Evolutionary conservation across 108 stramenopile genomes (phyloP), one percentile per base, ranked within the genome.

Genomic region (Schizochytrium sp.): DNA sequence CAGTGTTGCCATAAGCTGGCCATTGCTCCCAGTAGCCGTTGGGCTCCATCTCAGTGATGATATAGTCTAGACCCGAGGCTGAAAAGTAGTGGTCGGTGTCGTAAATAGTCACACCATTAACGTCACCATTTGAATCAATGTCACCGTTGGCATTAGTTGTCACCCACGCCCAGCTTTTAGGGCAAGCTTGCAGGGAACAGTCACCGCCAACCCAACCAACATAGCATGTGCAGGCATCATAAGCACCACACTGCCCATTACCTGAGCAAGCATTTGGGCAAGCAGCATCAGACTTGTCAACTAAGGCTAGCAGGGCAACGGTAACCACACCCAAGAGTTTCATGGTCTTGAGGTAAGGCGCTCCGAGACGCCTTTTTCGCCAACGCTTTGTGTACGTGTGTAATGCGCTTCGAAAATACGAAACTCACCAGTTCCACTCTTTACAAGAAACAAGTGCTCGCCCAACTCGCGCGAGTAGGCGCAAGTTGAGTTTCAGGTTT

Each of bases 171-270:
- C 76, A 83, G 76, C 76, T 55, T 53, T 56, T 92, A 17, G 93
- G 93, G 89, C 93, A 94, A 1, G 93, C 91, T 10, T 95, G 89
- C 19, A 94, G 92, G 13, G 95, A 96, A 89, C 96, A 96, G 90
- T 96, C 96, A 17, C 94, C 95, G 46, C 95, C 96, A n/a, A 92
- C 94, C 96, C 95, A 96, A 72, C 92, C 94, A 56, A 90, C 91
- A 91, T 95, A 94, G 93, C 96, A 96, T 4, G 92, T 94, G 92
- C 96, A 96, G 47, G 92, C 89, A 87, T 94, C 94, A 57, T 93
- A 93, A 28, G 88, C 59, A 17, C 94, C 95, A 91, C 94, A 95
- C 45, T 60, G 55, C 13, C 95, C 95, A 58, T 95, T 93, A 28
- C 94, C 94, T 42, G 61, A 87, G 93, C 94, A 95, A n/a, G 90